Conservation (phyloP, 208 protist genomes). For the Naegleria gruberi region DNA sequence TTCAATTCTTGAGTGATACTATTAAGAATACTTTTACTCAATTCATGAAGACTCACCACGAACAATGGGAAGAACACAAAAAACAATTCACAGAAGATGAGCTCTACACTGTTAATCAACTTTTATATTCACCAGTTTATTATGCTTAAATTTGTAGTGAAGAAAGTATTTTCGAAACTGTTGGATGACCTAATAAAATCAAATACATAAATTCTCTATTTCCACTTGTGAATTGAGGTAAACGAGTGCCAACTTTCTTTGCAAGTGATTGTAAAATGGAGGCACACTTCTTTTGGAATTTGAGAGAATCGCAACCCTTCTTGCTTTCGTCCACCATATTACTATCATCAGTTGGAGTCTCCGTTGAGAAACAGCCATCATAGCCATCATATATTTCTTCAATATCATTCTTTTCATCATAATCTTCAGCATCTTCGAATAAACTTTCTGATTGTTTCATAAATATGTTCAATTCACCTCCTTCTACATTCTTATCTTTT, state of each 20-base stretch:
- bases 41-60: neutral
- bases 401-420: neutral
- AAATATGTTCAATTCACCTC: neutral
- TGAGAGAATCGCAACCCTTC: neutral
- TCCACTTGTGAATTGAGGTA: neutral
- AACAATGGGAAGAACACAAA: conserved; percentile 12
- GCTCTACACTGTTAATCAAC: neutral
- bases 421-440: neutral
- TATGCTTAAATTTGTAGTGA: neutral
- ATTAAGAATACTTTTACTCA: neutral
- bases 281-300: neutral
- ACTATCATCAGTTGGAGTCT: neutral
- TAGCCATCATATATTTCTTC: neutral
- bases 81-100: neutral
- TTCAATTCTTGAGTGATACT: neutral
- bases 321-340: too few species aligned
- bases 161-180: neutral
- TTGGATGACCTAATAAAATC: neutral
- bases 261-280: neutral
- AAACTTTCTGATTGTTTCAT: neutral
- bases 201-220: neutral
- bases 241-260: neutral
- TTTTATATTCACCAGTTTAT: neutral
- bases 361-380: neutral
- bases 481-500: neutral